Evolutionary conservation across 805 yeast genomes (phyloP).

Genomic region (Priceomyces fermenticarens): DNA sequence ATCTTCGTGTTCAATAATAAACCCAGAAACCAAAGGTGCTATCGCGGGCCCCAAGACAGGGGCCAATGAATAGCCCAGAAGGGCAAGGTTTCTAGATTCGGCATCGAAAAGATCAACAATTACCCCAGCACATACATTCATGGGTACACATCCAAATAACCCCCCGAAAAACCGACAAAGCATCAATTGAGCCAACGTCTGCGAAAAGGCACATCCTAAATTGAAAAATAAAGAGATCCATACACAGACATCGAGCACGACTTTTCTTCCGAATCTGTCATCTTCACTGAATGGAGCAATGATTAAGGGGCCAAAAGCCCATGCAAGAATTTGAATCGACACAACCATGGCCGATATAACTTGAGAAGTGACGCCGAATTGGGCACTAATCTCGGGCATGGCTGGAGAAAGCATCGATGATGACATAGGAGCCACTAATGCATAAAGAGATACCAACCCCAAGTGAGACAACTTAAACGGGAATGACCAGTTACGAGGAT

Average conservation of each 20-base stretch:
- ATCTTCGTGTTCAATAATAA: conserved; percentile 24
- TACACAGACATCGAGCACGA: conserved; percentile 29
- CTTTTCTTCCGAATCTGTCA: conserved; percentile 33
- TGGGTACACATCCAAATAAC: conserved; percentile 35
- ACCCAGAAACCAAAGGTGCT: conserved; percentile 37
- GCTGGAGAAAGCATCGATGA: conserved; percentile 41
- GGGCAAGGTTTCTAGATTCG: conserved; percentile 26
- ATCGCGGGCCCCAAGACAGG: conserved; percentile 38
- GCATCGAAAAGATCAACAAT: conserved; percentile 36
- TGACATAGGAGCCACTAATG: conserved; percentile 39
- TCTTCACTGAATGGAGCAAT: conserved; percentile 39
- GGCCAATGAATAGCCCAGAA: conserved; percentile 36
- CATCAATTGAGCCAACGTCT: conserved; percentile 30
- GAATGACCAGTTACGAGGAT: conserved; percentile 34
- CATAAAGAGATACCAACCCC: conserved; percentile 30
- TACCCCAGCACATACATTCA: conserved; percentile 39
- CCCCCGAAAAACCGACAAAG: conserved; percentile 35
- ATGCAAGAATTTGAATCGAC: conserved; percentile 35
- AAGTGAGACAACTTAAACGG: conserved; percentile 19
- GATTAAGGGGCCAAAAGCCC: conserved; percentile 39
- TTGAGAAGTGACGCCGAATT: conserved; percentile 23
- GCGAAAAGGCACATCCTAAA: conserved; percentile 34
- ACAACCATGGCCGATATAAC: conserved; percentile 29
- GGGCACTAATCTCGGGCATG: conserved; percentile 22
- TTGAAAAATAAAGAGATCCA: conserved; percentile 35